Evolutionary conservation across 2,329 filamentous ascomycete species (phyloP), one percentile per base, ranked within the genome.

Genomic region (Cadophora malorum): DNA sequence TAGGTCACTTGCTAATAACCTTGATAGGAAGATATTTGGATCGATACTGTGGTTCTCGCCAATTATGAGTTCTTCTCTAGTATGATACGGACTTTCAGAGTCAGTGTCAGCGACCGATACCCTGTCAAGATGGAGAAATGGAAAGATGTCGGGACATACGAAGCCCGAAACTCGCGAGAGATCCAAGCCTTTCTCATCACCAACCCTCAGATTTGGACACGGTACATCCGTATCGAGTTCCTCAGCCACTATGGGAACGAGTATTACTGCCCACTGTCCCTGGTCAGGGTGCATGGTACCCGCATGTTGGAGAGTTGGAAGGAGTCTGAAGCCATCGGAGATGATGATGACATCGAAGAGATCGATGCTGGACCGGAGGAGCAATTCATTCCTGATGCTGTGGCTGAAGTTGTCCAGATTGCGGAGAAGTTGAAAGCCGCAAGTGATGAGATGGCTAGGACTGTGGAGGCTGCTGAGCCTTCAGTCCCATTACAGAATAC

Each of bases 31-130:
- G 88, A 90, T 66, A 88, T 90, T 66, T 85, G 97, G 55, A 91
- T 99, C 67, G 96, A 99, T 78, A 99, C 96, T 0, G 85, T 99
- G 50, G 96, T 98, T n/a, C 85, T 99, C 64, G 96, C 95, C 70
- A 99, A 99, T 78, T 99, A 96, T 75, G 96, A 99, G 79, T 99
- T 99, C 83, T 99, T 99, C 83, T 97, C 94, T 65, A 97, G 94
- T 77, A 97, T 97, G 86, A 92, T 98, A 74, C 91, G 94, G 64
- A 91, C 90, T 59, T 97, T 99, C 79, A 87, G 92, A 63, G 89
- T 98, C 73, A 96, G 93, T 77, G 95, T 97, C 59, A 96, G 94
- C 67, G 96, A 98, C 80, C 89, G 93, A 66, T 98, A 97, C 79
- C 96, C 96, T 0, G 92, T 96, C 64, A 98, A 97, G 79, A 80